phyloP scores from a whole-genome alignment of 805 yeast genomes.

The Saturnispora saitoi region DNA sequence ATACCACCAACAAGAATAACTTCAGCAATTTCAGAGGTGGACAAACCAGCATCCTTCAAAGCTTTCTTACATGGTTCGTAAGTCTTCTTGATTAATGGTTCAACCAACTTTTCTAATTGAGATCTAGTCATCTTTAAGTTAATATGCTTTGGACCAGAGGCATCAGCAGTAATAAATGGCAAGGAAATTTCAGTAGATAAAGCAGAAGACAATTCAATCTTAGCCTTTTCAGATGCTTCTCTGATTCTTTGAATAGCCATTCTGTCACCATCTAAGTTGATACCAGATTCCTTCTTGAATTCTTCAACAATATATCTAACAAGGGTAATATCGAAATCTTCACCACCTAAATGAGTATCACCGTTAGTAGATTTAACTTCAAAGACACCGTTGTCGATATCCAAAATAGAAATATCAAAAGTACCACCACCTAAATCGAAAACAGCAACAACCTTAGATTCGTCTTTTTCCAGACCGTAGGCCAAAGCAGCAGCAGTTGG shows the following conservation, averaged over 20 bases:
- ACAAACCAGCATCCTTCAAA: conserved; percentile 61
- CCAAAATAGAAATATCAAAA: conserved; percentile 91
- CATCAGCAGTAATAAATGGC: conserved; percentile 55
- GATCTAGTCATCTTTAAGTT: conserved; percentile 51
- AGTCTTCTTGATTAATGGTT: conserved; percentile 58
- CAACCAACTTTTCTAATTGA: conserved; percentile 58
- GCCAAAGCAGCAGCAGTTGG: conserved; percentile 94
- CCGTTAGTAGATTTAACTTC: conserved; percentile 97
- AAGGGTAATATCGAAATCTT: conserved; percentile 79
- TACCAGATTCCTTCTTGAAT: conserved; percentile 47
- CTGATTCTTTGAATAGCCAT: conserved; percentile 65
- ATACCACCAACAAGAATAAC: conserved; percentile 79
- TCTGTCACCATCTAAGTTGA: conserved; percentile 44
- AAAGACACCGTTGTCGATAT: conserved; percentile 95
- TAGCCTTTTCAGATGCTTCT: conserved; percentile 72
- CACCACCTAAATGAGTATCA: conserved; percentile 92
- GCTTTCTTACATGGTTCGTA: conserved; percentile 69
- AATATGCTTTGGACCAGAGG: conserved; percentile 30
- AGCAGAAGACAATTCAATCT: conserved; percentile 66
- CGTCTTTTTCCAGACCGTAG: conserved; percentile 79
- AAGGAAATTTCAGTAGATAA: conserved; percentile 52
- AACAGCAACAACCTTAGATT: conserved; percentile 64
- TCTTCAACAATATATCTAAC: conserved; percentile 64
- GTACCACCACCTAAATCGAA: conserved; percentile 99
- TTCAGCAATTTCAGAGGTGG: conserved; percentile 60